These are phyloP conservation scores for Alternaria postmessia DNA, from an alignment of 2,329 filamentous ascomycete species.

Conservation along the genomic window DNA sequence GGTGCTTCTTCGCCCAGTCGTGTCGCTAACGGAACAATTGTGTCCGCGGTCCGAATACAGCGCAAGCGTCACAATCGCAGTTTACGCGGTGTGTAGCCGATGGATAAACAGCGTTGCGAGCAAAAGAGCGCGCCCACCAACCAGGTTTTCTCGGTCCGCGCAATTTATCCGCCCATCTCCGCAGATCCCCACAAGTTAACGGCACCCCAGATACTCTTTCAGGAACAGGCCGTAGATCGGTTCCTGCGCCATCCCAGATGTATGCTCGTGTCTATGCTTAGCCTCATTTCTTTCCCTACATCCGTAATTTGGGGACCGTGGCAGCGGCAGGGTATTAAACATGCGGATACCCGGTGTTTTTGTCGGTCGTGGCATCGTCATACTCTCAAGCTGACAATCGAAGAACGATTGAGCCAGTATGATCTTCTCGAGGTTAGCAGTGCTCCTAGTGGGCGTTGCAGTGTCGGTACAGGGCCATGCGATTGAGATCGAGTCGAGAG, in stretches of 20 bases:
- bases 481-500: slow-evolving; percentile 7
- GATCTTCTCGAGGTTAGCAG: slow-evolving; percentile 23
- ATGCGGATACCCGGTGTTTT: slow-evolving; percentile 7
- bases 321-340: slow-evolving; percentile 21
- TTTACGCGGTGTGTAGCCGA: slow-evolving; percentile 25
- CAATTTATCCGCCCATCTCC: slow-evolving; percentile 46
- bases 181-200: slow-evolving; percentile 32
- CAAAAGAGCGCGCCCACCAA: slow-evolving; percentile 29
- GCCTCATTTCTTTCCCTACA: slow-evolving; percentile 25
- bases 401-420: slow-evolving; percentile 15
- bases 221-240: slow-evolving; percentile 28
- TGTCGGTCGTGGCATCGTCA: neutral
- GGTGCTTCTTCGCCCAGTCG: neutral
- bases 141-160: slow-evolving; percentile 31
- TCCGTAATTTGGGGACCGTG: slow-evolving; percentile 26
- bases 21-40: slow-evolving; percentile 13
- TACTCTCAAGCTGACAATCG: neutral
- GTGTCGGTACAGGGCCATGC: slow-evolving; percentile 22
- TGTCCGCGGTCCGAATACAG: slow-evolving; percentile 5
- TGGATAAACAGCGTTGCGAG: slow-evolving; percentile 24
- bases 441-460: slow-evolving; percentile 21
- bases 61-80: slow-evolving; percentile 6
- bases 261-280: slow-evolving; percentile 29
- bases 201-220: slow-evolving; percentile 18
- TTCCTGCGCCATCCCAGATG: slow-evolving; percentile 17